Evolutionary conservation across 1,284 basidiomycete species (phyloP).

Genomic region (Macrocystidia cucumis): DNA sequence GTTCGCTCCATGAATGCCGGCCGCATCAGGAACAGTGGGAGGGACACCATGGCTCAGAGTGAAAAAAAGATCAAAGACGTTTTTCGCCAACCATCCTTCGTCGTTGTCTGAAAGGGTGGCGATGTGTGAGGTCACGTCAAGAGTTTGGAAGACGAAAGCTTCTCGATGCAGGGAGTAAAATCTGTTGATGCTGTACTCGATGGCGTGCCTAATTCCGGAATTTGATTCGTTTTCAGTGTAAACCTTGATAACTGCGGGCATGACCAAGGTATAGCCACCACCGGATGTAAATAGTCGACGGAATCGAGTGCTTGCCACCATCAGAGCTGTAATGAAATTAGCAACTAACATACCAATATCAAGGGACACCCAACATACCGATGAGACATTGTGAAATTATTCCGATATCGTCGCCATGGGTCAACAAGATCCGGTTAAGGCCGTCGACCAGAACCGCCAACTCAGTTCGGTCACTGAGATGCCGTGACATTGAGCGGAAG

Average conservation of each 20-base stretch:
- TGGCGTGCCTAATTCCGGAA: conserved; percentile 51
- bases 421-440: conserved; percentile 56
- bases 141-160: conserved; percentile 68
- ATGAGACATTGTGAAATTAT: conserved; percentile 67
- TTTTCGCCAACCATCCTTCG: conserved; percentile 40
- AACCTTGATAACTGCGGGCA: conserved; percentile 60
- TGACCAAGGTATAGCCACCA: conserved; percentile 65
- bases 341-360: too few relatives aligned
- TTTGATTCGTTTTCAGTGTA: conserved; percentile 54
- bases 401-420: conserved; percentile 64
- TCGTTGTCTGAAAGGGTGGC: conserved; percentile 42
- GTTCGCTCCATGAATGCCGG: conserved; percentile 63
- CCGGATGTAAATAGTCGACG: conserved; percentile 66
- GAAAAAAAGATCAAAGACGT: conserved; percentile 46
- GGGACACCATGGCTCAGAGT: conserved; percentile 38
- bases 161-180: conserved; percentile 75
- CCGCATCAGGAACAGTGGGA: conserved; percentile 42
- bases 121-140: conserved; percentile 56
- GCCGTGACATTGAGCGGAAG: conserved; percentile 69
- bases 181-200: conserved; percentile 66
- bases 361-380: conserved; percentile 32
- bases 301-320: conserved; percentile 75
- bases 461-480: conserved; percentile 70
- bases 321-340: conserved; percentile 31
- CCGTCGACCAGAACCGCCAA: conserved; percentile 63